Conservation (phyloP, 305 asterid species). For the Vinca major region DNA sequence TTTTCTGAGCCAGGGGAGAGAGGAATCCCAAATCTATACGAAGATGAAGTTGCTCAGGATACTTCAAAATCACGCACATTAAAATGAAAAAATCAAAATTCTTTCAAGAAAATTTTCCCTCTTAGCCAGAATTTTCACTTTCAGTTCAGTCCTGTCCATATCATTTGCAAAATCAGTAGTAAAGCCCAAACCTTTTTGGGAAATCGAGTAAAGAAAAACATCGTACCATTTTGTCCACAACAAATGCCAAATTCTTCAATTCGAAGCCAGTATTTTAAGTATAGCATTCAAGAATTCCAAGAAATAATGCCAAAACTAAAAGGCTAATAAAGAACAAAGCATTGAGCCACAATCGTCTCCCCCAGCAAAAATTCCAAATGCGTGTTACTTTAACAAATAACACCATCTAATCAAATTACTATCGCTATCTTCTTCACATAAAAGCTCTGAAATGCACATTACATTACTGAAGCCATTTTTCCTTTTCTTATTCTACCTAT, state of each 20-base stretch:
- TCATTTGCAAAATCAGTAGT: neutral
- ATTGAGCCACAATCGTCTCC: no score
- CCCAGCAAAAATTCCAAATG: no score
- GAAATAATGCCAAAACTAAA: no score
- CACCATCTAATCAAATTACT: no score
- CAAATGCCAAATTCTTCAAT: neutral
- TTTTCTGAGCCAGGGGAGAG: neutral
- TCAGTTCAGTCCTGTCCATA: neutral
- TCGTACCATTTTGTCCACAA: neutral
- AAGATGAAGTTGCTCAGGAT: neutral
- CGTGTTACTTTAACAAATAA: no score
- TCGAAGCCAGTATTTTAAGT: neutral
- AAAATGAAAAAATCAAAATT: neutral
- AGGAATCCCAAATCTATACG: neutral
- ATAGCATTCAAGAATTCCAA: no score
- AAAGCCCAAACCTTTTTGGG: neutral
- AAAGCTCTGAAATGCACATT: no score
- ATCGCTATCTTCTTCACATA: no score
- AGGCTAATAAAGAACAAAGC: no score
- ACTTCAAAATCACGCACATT: neutral
- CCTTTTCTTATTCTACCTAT: no score
- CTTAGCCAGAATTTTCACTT: neutral
- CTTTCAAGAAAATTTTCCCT: neutral
- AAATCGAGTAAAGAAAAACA: neutral
- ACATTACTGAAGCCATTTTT: no score